These are phyloP conservation scores for Clausena lansium DNA, from an alignment of 345 rosid species.

Conservation along the genomic window DNA sequence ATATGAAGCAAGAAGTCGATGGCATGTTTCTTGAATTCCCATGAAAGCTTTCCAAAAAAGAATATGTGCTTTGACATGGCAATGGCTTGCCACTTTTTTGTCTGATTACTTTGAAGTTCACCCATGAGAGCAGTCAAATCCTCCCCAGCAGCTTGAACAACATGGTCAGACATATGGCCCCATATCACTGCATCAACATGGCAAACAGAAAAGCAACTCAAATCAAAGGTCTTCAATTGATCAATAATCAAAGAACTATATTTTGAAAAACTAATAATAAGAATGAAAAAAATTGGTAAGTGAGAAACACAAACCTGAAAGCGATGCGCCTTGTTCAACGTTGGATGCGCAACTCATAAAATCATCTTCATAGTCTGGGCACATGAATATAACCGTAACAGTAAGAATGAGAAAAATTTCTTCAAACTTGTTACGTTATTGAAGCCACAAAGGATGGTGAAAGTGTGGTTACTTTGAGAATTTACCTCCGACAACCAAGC, in stretches of 20 bases:
- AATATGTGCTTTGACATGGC: conserved; percentile 72
- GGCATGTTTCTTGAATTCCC: conserved; percentile 68
- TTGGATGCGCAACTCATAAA: conserved; percentile 37
- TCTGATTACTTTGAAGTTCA: conserved; percentile 55
- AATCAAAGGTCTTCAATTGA: neutral
- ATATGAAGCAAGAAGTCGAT: conserved; percentile 67
- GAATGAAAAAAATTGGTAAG: conserved; percentile 3
- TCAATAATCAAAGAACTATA: neutral
- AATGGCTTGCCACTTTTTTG: conserved; percentile 73
- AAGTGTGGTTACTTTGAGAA: conserved; percentile 7
- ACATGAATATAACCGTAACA: conserved; percentile 10
- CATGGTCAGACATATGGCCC: conserved; percentile 49
- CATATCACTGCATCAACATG: conserved; percentile 53
- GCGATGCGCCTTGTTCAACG: conserved; percentile 71
- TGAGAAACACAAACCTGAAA: conserved; percentile 53
- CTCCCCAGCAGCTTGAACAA: conserved; percentile 48
- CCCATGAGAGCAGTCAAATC: conserved; percentile 38
- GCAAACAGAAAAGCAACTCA: conserved; percentile 10
- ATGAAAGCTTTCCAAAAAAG: conserved; percentile 49
- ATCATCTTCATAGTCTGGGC: conserved; percentile 59
- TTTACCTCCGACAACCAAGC: conserved; percentile 47
- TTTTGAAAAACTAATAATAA: neutral
- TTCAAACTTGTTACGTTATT: neutral
- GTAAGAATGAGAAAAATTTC: neutral
- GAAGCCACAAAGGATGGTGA: conserved; percentile 1